A percentile compares a stretch with the other conserved stretches of the same genome.
Conservation (phyloP, 345 rosid species). For the Linum tenue region DNA sequence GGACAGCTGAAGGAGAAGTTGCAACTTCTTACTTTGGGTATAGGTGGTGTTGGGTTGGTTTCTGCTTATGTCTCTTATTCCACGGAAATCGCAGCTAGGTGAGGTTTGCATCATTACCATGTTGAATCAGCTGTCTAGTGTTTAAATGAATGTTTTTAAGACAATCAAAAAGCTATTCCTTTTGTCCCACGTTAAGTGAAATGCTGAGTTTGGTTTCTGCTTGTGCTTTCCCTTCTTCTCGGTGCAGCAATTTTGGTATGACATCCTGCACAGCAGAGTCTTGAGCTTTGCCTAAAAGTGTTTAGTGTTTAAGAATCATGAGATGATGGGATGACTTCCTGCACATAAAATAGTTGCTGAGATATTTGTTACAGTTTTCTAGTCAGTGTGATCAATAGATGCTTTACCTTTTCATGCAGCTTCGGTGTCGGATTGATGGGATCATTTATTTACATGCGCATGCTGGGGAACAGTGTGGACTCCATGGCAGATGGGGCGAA, state of each 20-base stretch:
- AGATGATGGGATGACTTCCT: too few relatives aligned
- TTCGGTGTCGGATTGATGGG: conserved; percentile 79
- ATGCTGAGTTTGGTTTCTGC: not conserved
- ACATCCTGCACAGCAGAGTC: too few relatives aligned
- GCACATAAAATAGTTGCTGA: too few relatives aligned
- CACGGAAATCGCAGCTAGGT: conserved; percentile 88
- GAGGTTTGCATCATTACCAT: conserved; percentile 3
- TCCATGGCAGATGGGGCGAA: conserved; percentile 78
- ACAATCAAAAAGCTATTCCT: conserved; percentile 4
- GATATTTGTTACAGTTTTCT: too few relatives aligned
- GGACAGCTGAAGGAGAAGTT: conserved; percentile 62
- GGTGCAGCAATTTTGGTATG: too few relatives aligned
- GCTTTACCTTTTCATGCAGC: conserved; percentile 24
- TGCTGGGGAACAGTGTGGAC: conserved; percentile 87
- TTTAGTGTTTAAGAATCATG: not conserved
- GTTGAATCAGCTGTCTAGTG: not conserved
- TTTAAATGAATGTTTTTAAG: not conserved
- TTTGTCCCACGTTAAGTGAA: not conserved
- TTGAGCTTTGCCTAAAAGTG: not conserved
- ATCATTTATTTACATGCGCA: conserved; percentile 63
- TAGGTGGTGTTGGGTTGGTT: conserved; percentile 80
- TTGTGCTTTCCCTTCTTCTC: not conserved
- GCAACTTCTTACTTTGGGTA: conserved; percentile 62
- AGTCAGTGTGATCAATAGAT: not conserved
- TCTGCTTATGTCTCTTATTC: conserved; percentile 77